Base-by-base conservation (phyloP, 768 basidiomycete genomes). In the Dentipellis sp. region DNA sequence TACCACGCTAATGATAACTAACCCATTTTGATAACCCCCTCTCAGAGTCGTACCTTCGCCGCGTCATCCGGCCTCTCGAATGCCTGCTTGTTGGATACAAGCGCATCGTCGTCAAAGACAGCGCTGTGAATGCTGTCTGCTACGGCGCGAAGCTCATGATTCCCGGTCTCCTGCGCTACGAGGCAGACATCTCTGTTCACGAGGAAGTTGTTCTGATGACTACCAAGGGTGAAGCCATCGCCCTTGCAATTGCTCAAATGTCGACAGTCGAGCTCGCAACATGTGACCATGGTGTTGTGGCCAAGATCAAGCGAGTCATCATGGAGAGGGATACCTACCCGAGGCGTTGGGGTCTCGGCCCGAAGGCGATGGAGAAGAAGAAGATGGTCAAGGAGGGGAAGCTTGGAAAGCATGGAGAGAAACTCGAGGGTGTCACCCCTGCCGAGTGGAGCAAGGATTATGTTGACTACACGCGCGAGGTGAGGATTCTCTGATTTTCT, bases 91-190 rank as follows among this genome's bases (percentile, higher is more conserved):
- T 92, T 58, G 92, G 94, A 54, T 98, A 97, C 77, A 99, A 98
- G 74, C 88, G 97, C 57, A 92, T 99, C 59, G 97, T 99, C 38
- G 94, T 99, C 62, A 98, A 98, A 72, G 97, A 99, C 72, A 94
- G 91, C 64, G 94, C 97, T 17, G 95, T 99, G 66, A 99, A 98
- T 66, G 97, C 97, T 52, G 91, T 99, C 58, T 98, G 95, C 75
- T 98, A 99, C 71, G 97, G 97, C 60, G 97, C 97, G 56, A 97
- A 98, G 71, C 86, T 99, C 66, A 99, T 99, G 97, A 93, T 99
- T 64, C 97, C 97, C 61, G 97, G 97, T 69, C 79, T 99, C 46
- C 78, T 99, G 55, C 90, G 97, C 64, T 99, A 97, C 69, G 93
- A 97, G 70, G 83, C 85, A 38, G 95, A 97, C 67, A 98, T 98